Evolutionary conservation across 257 asterid genomes (phyloP).

Genomic region (Nicotiana attenuata): DNA sequence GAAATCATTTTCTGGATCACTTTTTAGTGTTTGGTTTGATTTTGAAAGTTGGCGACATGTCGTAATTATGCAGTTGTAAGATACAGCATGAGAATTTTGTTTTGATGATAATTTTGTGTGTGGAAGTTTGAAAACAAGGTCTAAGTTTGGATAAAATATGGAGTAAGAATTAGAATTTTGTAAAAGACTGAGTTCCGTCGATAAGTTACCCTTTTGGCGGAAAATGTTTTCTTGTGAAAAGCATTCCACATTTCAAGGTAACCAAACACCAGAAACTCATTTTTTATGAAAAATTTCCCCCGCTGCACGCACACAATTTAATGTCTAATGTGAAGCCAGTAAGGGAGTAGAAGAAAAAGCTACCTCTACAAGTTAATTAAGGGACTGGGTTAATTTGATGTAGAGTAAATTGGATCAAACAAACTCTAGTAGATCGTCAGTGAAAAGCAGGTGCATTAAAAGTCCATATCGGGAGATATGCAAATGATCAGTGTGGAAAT

Average conservation of each 20-base stretch:
- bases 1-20: neutral
- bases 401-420: neutral
- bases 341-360: neutral
- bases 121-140: neutral
- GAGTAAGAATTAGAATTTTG: neutral
- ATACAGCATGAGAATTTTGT: neutral
- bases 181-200: neutral
- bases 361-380: neutral
- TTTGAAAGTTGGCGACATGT: neutral
- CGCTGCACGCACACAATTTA: neutral
- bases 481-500: neutral
- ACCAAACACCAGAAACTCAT: neutral
- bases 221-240: neutral
- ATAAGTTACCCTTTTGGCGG: neutral
- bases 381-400: neutral
- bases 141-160: neutral
- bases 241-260: neutral
- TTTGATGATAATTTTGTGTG: neutral
- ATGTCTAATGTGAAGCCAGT: neutral
- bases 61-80: neutral
- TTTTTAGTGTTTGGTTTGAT: neutral
- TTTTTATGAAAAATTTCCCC: neutral
- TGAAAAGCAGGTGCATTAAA: neutral
- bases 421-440: neutral
- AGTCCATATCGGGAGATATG: neutral